Evolutionary conservation across 2,329 filamentous ascomycete genomes (phyloP), one percentile per base, ranked within the genome.

Genomic region (Monilinia fructicola): DNA sequence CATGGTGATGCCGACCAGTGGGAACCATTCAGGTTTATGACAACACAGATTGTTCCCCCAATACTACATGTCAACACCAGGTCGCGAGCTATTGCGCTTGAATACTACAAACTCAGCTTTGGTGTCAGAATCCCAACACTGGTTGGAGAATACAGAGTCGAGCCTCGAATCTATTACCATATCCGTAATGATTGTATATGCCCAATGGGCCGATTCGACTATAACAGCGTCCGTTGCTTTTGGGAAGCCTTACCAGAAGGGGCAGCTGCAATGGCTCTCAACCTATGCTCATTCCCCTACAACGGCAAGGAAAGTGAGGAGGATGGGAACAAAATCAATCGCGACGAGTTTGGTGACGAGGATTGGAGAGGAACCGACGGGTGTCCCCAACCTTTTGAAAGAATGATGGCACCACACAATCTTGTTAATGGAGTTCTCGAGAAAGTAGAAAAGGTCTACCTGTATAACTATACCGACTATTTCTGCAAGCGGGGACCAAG

Each of bases 21-120:
- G 35, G 38, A 44, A 28, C 23, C 48, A 1, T 31, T 42, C 23
- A 44, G n/a, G 10, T 54, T 44, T 11, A 44, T 54, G 5, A 54
- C 50, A 31, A 54, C 50, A 7, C 50, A 54, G 14, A 7, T 31
- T 7, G 23, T 63, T 23, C 38, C 35, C 4, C 21, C 38, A 16
- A 35, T 54, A 9, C 23, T 63, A 21, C 23, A 35, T 31, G 12
- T 54, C 38, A 63, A 14, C 38, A 4, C 11, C 12, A 18, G 28
- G 12, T 54, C 23, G 26, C 38, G 38, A 6, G 5, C 10, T 1
- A 44, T 46, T 63, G 50, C 7, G 42, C 38, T 63, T 1, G 2
- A 54, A 54, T 54, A 44, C 23, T 63, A 63, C 18, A n/a, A 23
- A n/a, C 7, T 63, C 12, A 40, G 16, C 35, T 54, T 54, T 18